These are phyloP conservation scores for Xylariales sp. DNA, from an alignment of 2,329 filamentous ascomycete genomes.

Conservation along the genomic window DNA sequence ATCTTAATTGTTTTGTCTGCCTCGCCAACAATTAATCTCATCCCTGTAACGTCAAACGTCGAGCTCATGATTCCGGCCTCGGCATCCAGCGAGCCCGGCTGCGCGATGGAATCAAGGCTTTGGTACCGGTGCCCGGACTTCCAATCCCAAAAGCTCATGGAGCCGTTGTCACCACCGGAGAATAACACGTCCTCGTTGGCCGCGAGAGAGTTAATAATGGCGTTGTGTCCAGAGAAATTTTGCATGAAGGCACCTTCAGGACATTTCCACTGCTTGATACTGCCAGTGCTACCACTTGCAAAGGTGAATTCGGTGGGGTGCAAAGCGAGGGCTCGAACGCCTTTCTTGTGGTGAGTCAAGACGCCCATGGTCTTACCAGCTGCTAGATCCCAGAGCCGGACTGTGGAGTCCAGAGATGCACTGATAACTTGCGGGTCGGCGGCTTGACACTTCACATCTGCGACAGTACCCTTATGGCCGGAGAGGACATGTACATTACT, in stretches of 20 bases:
- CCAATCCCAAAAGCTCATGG: conserved; percentile 98
- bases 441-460: conserved; percentile 88
- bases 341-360: conserved; percentile 97
- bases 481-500: conserved; percentile 92
- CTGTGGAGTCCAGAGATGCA: conserved; percentile 85
- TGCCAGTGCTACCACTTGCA: conserved; percentile 83
- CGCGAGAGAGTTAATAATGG: conserved; percentile 90
- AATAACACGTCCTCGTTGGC: conserved; percentile 95
- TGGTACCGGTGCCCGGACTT: conserved; percentile 94
- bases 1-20: conserved; percentile 98
- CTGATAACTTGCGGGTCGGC: conserved; percentile 95
- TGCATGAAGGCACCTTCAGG: conserved; percentile 98
- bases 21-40: conserved; percentile 89
- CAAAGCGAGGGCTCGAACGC: conserved; percentile 76
- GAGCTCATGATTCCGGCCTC: conserved; percentile 94
- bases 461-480: conserved; percentile 87
- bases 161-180: conserved; percentile 92
- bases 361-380: conserved; percentile 96
- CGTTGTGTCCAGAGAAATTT: conserved; percentile 94
- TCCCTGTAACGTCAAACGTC: conserved; percentile 83
- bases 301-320: conserved; percentile 97
- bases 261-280: conserved; percentile 99
- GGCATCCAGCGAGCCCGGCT: conserved; percentile 89
- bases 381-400: conserved; percentile 91
- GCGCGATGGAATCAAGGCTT: conserved; percentile 81